phyloP scores from a whole-genome alignment of 2,329 filamentous ascomycete genomes.

The Bipolaris gigantea region DNA sequence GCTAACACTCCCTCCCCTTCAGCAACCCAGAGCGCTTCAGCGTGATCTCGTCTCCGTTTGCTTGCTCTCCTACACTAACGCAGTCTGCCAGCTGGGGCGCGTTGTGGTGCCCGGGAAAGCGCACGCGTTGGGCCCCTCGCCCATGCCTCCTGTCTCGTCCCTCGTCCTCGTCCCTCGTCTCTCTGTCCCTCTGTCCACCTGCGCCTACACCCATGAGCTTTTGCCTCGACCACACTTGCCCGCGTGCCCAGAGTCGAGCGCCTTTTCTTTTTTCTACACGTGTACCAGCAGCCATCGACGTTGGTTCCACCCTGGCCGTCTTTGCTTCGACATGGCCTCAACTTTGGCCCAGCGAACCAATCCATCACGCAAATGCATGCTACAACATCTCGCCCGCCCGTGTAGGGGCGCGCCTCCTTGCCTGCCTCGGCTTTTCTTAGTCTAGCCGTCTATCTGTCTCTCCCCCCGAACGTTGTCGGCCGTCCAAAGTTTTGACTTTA shows the following conservation, averaged over 20 bases:
- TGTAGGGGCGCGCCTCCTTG: background rate
- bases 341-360: background rate
- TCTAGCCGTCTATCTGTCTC: background rate
- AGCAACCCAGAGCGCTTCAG: constrained; percentile 3
- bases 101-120: constrained; percentile 19
- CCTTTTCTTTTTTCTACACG: background rate
- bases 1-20: background rate
- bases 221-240: constrained; percentile 5
- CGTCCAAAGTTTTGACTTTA: background rate
- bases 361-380: background rate
- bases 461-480: background rate
- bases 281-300: background rate
- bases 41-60: constrained; percentile 21
- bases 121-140: constrained; percentile 17
- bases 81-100: constrained; percentile 17
- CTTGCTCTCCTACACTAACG: constrained; percentile 32
- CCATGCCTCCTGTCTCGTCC: constrained; percentile 14
- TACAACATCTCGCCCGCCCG: background rate
- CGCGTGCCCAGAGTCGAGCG: background rate
- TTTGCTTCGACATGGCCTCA: background rate
- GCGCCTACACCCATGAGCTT: constrained; percentile 3
- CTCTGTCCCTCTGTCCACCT: constrained; percentile 9
- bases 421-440: background rate
- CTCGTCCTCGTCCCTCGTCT: constrained; percentile 6
- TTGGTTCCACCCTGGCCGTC: background rate